Evolutionary conservation across 139 green algal genomes (phyloP), one percentile per base, ranked within the genome.

Genomic region (Chlorella sp.): DNA sequence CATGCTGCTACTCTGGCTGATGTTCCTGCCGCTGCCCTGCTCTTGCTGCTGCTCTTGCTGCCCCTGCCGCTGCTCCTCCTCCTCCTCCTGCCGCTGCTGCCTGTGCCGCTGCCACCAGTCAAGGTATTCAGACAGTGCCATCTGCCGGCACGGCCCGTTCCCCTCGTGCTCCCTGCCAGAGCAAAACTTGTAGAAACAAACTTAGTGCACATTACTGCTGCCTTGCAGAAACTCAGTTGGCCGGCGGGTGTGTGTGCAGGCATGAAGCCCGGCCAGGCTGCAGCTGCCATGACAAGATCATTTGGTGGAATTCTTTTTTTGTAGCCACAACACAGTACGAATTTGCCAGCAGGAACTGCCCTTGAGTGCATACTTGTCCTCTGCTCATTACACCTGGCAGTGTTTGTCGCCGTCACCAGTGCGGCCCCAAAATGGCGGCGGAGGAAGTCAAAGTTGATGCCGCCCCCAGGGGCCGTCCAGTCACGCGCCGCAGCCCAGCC

Each of bases 61-160:
- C 64, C 24, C 11, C 60, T 36, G 24, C 60, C 77, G 19, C 61
- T 89, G 84, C 53, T 87, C 68, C n/a, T 32, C 14, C 42, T 86
- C 78, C 85, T 89, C 34, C 42, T 83, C 7, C 48, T 83, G 34
- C 36, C 80, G 16, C 40, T 26, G 40, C 36, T 81, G 40, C 81
- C 77, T 37, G 40, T 87, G 90, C 69, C 85, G 60, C 76, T 73
- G 24, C 94, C 94, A 97, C 90, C 93, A 96, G 79, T 36, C 57
- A 5, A 83, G 68, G 81, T 94, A 96, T 18, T 96, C 82, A 18
- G 24, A 30, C 15, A 97, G 83, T 1, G 78, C 93, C 93, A 97
- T 95, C 2, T 93, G 71, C 26, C 76, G 81, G 22, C 89, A 84
- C 26, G 86, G 64, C 1, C 92, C 91, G n/a, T 86, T 78, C 14